Percentiles rank a stretch among this genome's conserved stretches.
Conservation (phyloP, 306 rosid genomes). For the Cucumis sativus region Cucumber_9930_V3 NC_026658.2:4275001-4275500, state of each 20-base stretch:
- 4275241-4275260: not conserved
- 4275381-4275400: not conserved
- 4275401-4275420: no score
- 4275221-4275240: not conserved
- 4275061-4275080: not conserved
- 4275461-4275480: no score
- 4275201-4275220: no score
- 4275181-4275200: no score
- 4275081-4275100: not conserved
- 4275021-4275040: not conserved
- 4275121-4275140: not conserved
- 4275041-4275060: not conserved
- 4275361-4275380: not conserved
- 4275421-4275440: not conserved
- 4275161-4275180: not conserved
- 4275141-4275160: not conserved
- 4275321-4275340: not conserved
- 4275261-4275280: not conserved
- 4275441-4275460: no score
- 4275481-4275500: not conserved
- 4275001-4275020: no score
- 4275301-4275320: not conserved
- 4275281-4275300: not conserved
- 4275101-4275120: not conserved
- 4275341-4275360: not conserved